A percentile compares a stretch with the other conserved stretches of the same genome.
Evolutionary conservation across 208 protist species (phyloP).

Genomic region (Acanthamoeba culbertsoni): DNA sequence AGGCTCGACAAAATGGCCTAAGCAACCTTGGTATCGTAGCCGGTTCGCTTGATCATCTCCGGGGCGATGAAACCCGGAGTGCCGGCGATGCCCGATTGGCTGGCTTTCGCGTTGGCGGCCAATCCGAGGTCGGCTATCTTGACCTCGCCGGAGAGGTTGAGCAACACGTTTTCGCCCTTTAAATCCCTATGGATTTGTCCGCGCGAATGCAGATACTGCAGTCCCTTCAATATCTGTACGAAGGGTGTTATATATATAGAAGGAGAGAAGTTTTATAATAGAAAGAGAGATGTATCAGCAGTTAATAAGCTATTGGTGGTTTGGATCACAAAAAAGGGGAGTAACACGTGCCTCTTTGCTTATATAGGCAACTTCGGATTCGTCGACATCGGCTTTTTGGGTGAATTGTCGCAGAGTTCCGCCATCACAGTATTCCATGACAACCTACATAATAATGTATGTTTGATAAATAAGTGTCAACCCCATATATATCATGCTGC

Average conservation of each 20-base stretch:
- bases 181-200: conserved; percentile 13
- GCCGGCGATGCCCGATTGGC: not conserved
- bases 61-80: conserved; percentile 31
- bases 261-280: too few relatives aligned
- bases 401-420: not conserved
- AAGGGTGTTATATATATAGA: too few relatives aligned
- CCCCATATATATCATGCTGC: too few relatives aligned
- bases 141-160: conserved; percentile 42
- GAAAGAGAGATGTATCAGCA: too few relatives aligned
- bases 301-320: too few relatives aligned
- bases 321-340: too few relatives aligned
- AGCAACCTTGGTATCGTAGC: conserved; percentile 19
- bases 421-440: conserved; percentile 45
- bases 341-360: not conserved
- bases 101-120: not conserved
- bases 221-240: conserved; percentile 8
- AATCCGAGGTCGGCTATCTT: conserved; percentile 33
- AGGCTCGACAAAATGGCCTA: not conserved
- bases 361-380: conserved; percentile 36
- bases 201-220: conserved; percentile 5
- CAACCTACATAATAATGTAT: not conserved
- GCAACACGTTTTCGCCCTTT: conserved; percentile 34
- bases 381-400: conserved; percentile 1
- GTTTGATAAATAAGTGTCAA: not conserved
- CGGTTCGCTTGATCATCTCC: conserved; percentile 51